Evolutionary conservation across 139 green algal genomes (phyloP), one percentile per base, ranked within the genome.

Genomic region (Chlorella vulgaris): DNA sequence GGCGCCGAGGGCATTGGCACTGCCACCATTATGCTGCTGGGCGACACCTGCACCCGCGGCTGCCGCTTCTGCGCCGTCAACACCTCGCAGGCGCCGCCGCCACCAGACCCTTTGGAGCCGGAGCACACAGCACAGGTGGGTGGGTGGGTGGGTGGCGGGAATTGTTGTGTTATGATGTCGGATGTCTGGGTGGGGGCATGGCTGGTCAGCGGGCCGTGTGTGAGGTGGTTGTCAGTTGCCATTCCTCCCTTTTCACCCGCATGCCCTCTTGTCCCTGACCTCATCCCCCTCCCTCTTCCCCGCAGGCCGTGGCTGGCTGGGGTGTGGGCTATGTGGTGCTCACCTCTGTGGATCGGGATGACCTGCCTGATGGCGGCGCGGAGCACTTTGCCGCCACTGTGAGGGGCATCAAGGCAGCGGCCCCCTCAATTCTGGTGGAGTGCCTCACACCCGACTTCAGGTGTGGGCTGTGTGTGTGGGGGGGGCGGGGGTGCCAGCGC

Each of bases 361-460:
- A 98, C 85, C 82, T 98, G 80, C 88, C 92, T 6, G 95, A 98
- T 82, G 94, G 95, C 2, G 95, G 95, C 10, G 84, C 95, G 4
- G 86, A 88, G 22, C 95, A 98, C 87, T 97, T 97, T 92, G 92
- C 93, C 3, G 31, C 43, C 36, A 96, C 93, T 1, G 93, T 97
- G 47, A 74, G 81, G 0, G 82, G 67, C 0, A 70, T 96, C 13
- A 93, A 93, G 75, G 39, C 74, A 24, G 84, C 89, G 50, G 84
- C 83, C 83, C 92, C 91, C 7, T 85, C 89, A 58, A 92, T 98
- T 7, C 81, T 98, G 60, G 93, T 98, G 31, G 96, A 99, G 87
- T 98, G 94, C 87, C 87, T 99, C 7, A 95, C 92, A 7, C 91
- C 94, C 10, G 96, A 99, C 89, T 99, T 99, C 81, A 74, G 78